Conservation (phyloP, 2,329 filamentous ascomycete species). For the Trichoderma koningiopsis region DNA sequence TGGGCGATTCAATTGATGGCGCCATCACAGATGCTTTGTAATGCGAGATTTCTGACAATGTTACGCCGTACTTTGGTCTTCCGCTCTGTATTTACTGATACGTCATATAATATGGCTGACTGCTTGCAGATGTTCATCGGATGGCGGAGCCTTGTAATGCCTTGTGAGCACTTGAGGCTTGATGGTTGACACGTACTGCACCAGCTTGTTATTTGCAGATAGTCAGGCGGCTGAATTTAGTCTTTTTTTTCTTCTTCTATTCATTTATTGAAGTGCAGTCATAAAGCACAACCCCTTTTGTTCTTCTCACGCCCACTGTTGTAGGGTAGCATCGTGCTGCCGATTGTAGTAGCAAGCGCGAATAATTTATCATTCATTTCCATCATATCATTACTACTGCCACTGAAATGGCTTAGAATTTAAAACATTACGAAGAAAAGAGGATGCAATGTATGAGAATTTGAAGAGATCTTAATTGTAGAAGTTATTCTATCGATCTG, state of each 20-base stretch:
- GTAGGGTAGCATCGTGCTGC: not conserved
- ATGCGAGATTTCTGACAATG: not conserved
- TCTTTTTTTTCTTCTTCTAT: not conserved
- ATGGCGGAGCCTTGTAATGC: not conserved
- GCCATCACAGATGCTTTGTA: not conserved
- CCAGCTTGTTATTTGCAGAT: not conserved
- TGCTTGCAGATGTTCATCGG: not conserved
- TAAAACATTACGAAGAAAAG: not conserved
- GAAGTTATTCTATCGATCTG: not conserved
- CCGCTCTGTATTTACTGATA: not conserved
- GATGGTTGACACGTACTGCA: not conserved
- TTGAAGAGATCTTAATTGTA: not conserved
- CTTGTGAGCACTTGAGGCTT: not conserved
- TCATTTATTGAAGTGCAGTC: not conserved
- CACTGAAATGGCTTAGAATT: not conserved
- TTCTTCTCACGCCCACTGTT: not conserved
- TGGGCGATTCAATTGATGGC: conserved; percentile 6
- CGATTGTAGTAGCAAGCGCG: not conserved
- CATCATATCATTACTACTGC: not conserved
- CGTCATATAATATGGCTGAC: not conserved
- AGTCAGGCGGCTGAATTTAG: not conserved
- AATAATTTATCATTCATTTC: not conserved
- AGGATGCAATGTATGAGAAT: not conserved
- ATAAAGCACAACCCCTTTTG: not conserved
- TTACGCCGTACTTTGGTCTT: not conserved